Conservation (phyloP, 306 rosid species). For the Crotalaria pallida region DNA sequence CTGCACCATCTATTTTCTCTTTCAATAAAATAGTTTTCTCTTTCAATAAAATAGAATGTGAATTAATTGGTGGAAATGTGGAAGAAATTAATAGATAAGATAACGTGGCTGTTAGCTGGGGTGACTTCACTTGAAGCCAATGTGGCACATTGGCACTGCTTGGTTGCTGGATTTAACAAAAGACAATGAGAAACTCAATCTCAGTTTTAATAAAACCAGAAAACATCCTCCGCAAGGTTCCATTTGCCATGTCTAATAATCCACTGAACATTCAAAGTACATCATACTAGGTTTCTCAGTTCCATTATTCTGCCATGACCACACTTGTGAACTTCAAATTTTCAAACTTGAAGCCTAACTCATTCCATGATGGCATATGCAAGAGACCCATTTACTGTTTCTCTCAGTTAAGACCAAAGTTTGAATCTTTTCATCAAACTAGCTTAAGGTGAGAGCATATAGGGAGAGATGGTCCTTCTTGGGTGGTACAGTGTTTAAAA, state of each 20-base stretch:
- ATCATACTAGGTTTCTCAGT: constrained; percentile 11
- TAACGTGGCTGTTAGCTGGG: too few relatives aligned
- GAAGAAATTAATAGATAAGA: background rate
- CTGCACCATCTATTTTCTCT: too few relatives aligned
- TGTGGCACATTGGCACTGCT: constrained; percentile 4
- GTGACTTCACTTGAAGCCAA: background rate
- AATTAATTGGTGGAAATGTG: too few relatives aligned
- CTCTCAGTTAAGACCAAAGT: constrained; percentile 29
- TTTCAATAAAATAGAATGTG: too few relatives aligned
- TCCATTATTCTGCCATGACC: constrained; percentile 39
- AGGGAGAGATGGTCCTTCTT: constrained; percentile 28
- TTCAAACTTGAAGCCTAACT: constrained; percentile 33
- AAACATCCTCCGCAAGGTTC: constrained; percentile 19
- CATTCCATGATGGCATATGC: constrained; percentile 22
- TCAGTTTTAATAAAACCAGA: background rate
- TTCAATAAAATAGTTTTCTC: too few relatives aligned
- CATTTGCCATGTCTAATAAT: constrained; percentile 5
- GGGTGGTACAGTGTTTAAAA: constrained; percentile 23
- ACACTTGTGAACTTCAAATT: constrained; percentile 41
- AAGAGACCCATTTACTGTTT: constrained; percentile 38
- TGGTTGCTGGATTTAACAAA: background rate
- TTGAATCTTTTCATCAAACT: constrained; percentile 28
- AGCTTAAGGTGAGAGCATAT: constrained; percentile 35
- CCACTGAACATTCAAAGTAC: background rate
- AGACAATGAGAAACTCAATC: background rate